phyloP scores from a whole-genome alignment of 345 rosid species.

The Eutrema japonicum region DNA sequence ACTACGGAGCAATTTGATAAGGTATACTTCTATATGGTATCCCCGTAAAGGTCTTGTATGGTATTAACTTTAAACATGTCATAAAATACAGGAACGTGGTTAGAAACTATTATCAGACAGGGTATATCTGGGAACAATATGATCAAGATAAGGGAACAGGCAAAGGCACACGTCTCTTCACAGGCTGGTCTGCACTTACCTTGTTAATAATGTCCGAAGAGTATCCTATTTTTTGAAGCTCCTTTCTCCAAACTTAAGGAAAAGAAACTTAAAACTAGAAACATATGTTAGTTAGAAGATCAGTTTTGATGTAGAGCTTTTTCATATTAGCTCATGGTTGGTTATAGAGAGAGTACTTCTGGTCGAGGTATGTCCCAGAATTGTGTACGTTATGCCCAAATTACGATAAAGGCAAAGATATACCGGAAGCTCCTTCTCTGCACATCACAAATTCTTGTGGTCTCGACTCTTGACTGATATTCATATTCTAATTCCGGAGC shows the following conservation, averaged over 20 bases:
- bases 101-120: slow-evolving; percentile 68
- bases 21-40: slow-evolving; percentile 49
- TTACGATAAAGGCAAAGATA: not conserved
- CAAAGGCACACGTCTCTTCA: slow-evolving; percentile 77
- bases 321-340: slow-evolving; percentile 5
- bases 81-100: slow-evolving; percentile 69
- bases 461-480: slow-evolving; percentile 3
- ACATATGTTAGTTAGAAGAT: slow-evolving; percentile 26
- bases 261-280: not conserved
- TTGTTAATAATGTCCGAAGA: slow-evolving; percentile 81
- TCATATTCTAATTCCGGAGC: not conserved
- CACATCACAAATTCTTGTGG: not conserved
- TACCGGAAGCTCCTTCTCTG: not conserved
- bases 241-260: not conserved
- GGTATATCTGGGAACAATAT: slow-evolving; percentile 96
- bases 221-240: slow-evolving; percentile 47
- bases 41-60: slow-evolving; percentile 1
- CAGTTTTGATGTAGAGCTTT: slow-evolving; percentile 32
- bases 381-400: slow-evolving; percentile 11
- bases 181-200: slow-evolving; percentile 94
- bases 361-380: not conserved
- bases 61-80: slow-evolving; percentile 27
- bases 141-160: slow-evolving; percentile 83
- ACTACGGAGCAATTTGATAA: slow-evolving; percentile 72
- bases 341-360: slow-evolving; percentile 16